These are phyloP conservation scores for Cladosporium austrohemisphaericum DNA, from an alignment of 2,329 filamentous ascomycete genomes.

Conservation along the genomic window DNA sequence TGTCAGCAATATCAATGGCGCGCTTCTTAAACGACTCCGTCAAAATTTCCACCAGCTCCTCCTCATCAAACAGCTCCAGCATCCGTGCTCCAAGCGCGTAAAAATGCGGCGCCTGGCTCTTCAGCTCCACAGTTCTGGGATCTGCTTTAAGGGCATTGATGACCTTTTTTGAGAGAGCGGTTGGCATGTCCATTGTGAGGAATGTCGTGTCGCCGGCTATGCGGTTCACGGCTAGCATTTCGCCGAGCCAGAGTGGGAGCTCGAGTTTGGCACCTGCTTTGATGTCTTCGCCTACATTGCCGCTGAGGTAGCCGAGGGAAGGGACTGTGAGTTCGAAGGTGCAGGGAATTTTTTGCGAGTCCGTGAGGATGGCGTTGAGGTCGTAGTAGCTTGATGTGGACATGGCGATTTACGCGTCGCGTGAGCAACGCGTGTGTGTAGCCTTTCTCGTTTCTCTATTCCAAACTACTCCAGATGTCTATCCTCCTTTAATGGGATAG, in stretches of 20 bases:
- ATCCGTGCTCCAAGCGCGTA: conserved; percentile 82
- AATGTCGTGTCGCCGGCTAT: conserved; percentile 52
- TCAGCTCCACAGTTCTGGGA: conserved; percentile 76
- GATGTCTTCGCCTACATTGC: conserved; percentile 68
- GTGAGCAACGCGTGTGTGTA: not conserved
- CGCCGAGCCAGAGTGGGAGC: conserved; percentile 89
- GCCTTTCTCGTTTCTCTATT: too few species aligned
- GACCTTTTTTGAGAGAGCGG: conserved; percentile 72
- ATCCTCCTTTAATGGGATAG: too few species aligned
- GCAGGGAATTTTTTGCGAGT: conserved; percentile 92
- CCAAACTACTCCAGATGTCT: too few species aligned
- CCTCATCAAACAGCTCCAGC: conserved; percentile 86
- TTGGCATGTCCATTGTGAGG: conserved; percentile 76
- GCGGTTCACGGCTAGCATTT: conserved; percentile 74
- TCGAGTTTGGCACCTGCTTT: conserved; percentile 76
- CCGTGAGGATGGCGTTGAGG: conserved; percentile 77
- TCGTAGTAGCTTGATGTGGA: conserved; percentile 64
- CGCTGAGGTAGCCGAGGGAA: conserved; percentile 83
- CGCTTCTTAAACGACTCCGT: conserved; percentile 72
- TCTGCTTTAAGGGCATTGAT: conserved; percentile 89
- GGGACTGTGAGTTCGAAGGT: conserved; percentile 89
- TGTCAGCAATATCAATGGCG: conserved; percentile 78
- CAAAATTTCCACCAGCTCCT: conserved; percentile 65
- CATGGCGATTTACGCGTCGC: conserved; percentile 30
- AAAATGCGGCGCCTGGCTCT: conserved; percentile 80